Base-by-base conservation (phyloP, 306 rosid genomes). In the Pyrus betulifolia region DNA sequence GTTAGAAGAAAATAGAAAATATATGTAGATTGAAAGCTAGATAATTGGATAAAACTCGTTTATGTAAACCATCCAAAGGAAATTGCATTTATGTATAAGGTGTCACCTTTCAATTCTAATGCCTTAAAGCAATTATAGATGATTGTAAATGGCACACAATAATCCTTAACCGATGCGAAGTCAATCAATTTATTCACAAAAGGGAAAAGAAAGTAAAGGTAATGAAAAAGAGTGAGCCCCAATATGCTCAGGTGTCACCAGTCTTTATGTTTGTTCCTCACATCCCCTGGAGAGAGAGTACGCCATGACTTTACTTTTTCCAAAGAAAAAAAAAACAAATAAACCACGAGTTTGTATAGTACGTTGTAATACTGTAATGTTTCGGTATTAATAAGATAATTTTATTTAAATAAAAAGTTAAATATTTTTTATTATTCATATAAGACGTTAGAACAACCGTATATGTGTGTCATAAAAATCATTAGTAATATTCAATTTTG, bases 311-410 rank as follows among this genome's bases (percentile, higher is more conserved):
- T 40, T 4, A 54, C 7, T 58, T 62, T 67, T n/a, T 42, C 19
- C 18, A 40, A 57, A 54, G 2, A 10, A 4, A 79, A 51, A 71
- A 71, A 70, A 71, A 80, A 80, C 57, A 58, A 57, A 69, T 66
- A 58, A 71, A 74, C 38, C 38, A 35, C 8, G 40, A 51, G 55
- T 11, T 58, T 58, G 28, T 33, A n/a, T 13, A 18, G 44, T 23
- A 9, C 11, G 44, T 3, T 40, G 11, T 2, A 42, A 8, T 42
- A 42, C 12, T 42, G 45, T 42, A 42, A 10, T 42, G 45, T 9
- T 42, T 42, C 45, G 45, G 45, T 42, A 9, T 42, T 42, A 42
- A 42, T 2, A 10, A 9, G 11, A 42, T 42, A 42, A 42, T 42
- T 42, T 42, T 42, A 40, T 40, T 8, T 0, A 9, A 8, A 40